phyloP scores from a whole-genome alignment of 352 stramenopile genomes.

The Phytophthora aleatoria region DNA sequence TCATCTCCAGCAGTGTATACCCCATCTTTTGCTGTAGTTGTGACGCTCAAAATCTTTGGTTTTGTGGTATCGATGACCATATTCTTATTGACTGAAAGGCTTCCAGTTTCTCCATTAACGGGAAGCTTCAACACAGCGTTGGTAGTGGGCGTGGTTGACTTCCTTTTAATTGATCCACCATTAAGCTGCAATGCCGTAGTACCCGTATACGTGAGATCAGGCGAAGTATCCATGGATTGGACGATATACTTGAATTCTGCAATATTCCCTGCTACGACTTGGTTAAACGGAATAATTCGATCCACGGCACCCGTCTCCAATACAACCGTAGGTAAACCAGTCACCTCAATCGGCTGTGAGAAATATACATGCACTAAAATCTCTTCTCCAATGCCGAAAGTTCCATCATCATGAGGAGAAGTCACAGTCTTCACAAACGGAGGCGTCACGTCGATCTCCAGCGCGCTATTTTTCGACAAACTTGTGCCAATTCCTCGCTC shows the following conservation, averaged over 20 bases:
- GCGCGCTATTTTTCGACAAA: slow-evolving; percentile 47
- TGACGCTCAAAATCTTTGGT: slow-evolving; percentile 52
- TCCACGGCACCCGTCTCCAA: slow-evolving; percentile 69
- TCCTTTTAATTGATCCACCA: slow-evolving; percentile 57
- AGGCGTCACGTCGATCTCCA: slow-evolving; percentile 59
- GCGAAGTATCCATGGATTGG: slow-evolving; percentile 67
- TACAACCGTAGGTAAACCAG: slow-evolving; percentile 60
- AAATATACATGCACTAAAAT: slow-evolving; percentile 82
- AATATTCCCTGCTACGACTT: slow-evolving; percentile 50
- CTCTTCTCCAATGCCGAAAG: slow-evolving; percentile 73
- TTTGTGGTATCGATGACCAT: slow-evolving; percentile 73
- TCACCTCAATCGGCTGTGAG: slow-evolving; percentile 61
- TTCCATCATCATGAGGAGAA: slow-evolving; percentile 62
- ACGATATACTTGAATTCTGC: slow-evolving; percentile 79
- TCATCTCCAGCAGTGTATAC: slow-evolving; percentile 69
- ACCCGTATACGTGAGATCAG: slow-evolving; percentile 65
- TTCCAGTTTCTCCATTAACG: slow-evolving; percentile 56
- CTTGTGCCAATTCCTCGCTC: slow-evolving; percentile 64
- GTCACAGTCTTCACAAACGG: slow-evolving; percentile 57
- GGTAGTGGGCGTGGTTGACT: slow-evolving; percentile 55
- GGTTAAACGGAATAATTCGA: slow-evolving; percentile 60
- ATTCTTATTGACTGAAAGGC: slow-evolving; percentile 71
- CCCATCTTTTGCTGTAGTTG: slow-evolving; percentile 33
- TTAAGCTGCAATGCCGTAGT: slow-evolving; percentile 61
- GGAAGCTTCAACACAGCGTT: slow-evolving; percentile 56